phyloP scores from a whole-genome alignment of 2,329 filamentous ascomycete genomes.

The Fusarium sacchari region DNA sequence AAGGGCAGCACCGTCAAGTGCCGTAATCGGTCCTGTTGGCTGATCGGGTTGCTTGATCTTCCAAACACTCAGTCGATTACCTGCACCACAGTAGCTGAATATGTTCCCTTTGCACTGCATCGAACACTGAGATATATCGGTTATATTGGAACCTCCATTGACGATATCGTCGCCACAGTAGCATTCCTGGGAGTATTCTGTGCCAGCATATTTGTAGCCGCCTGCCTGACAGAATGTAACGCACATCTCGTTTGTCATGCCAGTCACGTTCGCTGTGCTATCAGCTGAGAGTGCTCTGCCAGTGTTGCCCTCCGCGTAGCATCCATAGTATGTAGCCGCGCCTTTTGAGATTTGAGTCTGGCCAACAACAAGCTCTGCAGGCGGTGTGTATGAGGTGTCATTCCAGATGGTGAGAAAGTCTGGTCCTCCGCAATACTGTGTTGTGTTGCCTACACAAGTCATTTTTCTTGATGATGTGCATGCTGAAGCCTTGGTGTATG shows the following conservation, averaged over 20 bases:
- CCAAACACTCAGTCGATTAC: constrained; percentile 38
- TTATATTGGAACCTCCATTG: constrained; percentile 22
- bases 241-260: constrained; percentile 45
- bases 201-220: constrained; percentile 49
- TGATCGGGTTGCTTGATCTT: constrained; percentile 27
- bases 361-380: constrained; percentile 21
- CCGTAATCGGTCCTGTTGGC: constrained; percentile 17
- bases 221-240: constrained; percentile 44
- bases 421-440: constrained; percentile 38
- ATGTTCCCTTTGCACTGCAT: constrained; percentile 42
- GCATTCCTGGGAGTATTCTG: constrained; percentile 49
- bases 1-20: constrained; percentile 22
- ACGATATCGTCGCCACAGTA: constrained; percentile 44
- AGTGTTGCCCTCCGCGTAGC: constrained; percentile 23
- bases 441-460: constrained; percentile 32
- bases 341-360: constrained; percentile 32
- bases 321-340: constrained; percentile 32
- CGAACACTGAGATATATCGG: constrained; percentile 37
- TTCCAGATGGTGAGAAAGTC: constrained; percentile 35
- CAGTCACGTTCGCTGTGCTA: constrained; percentile 3
- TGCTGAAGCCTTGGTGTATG: constrained; percentile 26
- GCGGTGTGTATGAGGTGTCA: constrained; percentile 34
- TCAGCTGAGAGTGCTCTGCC: constrained; percentile 33
- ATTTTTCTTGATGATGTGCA: constrained; percentile 33
- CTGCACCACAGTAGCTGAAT: constrained; percentile 40